Conservation (phyloP, 1,284 basidiomycete genomes). For the Papiliotrema flavescens region DNA sequence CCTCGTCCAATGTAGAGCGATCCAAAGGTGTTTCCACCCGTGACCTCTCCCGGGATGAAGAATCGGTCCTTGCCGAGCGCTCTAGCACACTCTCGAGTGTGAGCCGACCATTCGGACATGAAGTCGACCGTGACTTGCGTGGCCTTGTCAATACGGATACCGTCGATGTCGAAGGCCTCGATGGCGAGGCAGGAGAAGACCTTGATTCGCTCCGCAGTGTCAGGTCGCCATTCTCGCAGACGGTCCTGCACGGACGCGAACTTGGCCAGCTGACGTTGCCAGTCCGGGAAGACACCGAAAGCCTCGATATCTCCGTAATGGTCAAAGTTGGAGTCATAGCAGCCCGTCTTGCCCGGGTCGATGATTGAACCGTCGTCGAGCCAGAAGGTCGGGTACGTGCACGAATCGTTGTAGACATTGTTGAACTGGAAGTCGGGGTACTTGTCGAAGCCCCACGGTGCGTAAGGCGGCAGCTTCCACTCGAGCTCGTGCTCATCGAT, state of each 20-base stretch:
- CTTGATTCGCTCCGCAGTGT: conserved; percentile 70
- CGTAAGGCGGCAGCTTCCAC: conserved; percentile 72
- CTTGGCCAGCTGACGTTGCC: conserved; percentile 85
- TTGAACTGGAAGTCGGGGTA: conserved; percentile 70
- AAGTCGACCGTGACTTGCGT: conserved; percentile 83
- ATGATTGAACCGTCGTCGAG: conserved; percentile 65
- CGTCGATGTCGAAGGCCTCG: conserved; percentile 80
- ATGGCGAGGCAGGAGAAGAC: conserved; percentile 78
- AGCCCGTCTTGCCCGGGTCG: conserved; percentile 61
- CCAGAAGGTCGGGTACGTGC: conserved; percentile 73
- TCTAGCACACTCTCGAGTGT: conserved; percentile 68
- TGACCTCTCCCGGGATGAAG: conserved; percentile 84
- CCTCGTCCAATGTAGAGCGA: conserved; percentile 82
- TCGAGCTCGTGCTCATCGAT: conserved; percentile 67
- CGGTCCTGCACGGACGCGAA: conserved; percentile 93
- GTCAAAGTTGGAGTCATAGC: conserved; percentile 77
- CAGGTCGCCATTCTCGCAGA: conserved; percentile 78
- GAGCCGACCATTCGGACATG: conserved; percentile 67
- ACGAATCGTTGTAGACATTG: conserved; percentile 63
- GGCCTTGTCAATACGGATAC: conserved; percentile 88
- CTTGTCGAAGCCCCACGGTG: conserved; percentile 76
- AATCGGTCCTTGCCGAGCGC: conserved; percentile 76
- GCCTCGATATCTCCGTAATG: conserved; percentile 93
- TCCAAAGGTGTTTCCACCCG: conserved; percentile 88
- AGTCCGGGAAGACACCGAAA: conserved; percentile 77